Percentiles rank a stretch among this genome's conserved stretches.
phyloP scores from a whole-genome alignment of 495 filamentous ascomycete genomes.

The Niebla homalea region DNA sequence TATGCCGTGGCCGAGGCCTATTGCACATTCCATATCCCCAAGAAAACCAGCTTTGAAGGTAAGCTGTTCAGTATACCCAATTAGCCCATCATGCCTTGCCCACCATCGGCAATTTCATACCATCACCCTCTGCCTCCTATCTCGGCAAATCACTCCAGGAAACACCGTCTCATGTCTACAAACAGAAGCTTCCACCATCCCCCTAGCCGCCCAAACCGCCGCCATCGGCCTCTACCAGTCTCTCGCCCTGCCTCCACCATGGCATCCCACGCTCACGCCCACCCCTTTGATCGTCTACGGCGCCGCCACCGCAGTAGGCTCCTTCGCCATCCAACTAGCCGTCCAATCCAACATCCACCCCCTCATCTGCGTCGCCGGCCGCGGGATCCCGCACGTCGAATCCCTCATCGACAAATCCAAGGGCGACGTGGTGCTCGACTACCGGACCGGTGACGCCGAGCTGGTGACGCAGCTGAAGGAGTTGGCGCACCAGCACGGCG shows the following conservation, averaged over 20 bases:
- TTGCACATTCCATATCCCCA: constrained; percentile 57
- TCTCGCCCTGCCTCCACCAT: constrained; percentile 52
- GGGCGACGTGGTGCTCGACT: constrained; percentile 61
- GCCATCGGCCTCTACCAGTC: constrained; percentile 47
- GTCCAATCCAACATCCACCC: constrained; percentile 57
- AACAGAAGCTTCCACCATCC: constrained; percentile 54
- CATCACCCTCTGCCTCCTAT: neutral
- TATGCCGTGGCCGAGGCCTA: constrained; percentile 53
- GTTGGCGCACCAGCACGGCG: constrained; percentile 23
- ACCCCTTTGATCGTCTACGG: constrained; percentile 56
- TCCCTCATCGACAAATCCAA: constrained; percentile 45
- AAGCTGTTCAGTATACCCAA: neutral
- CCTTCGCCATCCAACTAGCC: constrained; percentile 57
- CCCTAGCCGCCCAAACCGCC: constrained; percentile 62
- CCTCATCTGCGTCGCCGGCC: constrained; percentile 55
- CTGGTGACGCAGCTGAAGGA: constrained; percentile 38
- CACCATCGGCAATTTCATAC: neutral
- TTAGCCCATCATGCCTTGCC: neutral
- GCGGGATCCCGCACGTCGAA: constrained; percentile 41
- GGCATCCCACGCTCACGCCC: constrained; percentile 32
- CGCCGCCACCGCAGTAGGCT: constrained; percentile 50
- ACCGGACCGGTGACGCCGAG: constrained; percentile 45
- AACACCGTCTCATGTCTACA: neutral
- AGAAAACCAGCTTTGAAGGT: constrained; percentile 55
- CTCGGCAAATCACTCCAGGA: neutral